phyloP scores from a whole-genome alignment of 75 land plant genomes.

The Pinus taeda region DNA sequence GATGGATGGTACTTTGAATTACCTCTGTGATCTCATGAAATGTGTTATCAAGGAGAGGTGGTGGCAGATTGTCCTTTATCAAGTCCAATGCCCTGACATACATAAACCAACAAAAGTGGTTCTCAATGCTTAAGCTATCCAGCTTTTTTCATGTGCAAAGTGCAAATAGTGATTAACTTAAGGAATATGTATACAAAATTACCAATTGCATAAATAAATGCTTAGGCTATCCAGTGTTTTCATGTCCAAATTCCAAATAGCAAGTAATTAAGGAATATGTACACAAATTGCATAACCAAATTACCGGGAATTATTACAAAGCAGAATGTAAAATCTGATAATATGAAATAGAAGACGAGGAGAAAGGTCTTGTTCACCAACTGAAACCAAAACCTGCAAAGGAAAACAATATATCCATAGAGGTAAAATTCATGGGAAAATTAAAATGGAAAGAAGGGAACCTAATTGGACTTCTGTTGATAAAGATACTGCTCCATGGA shows the following conservation, averaged over 20 bases:
- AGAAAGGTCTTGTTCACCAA: constrained; percentile 29
- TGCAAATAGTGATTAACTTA: too few species aligned
- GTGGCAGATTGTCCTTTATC: constrained; percentile 12
- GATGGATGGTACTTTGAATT: not conserved
- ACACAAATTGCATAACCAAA: not conserved
- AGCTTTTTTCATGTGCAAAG: not conserved
- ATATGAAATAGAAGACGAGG: constrained; percentile 56
- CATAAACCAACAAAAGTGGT: constrained; percentile 1
- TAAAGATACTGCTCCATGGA: not conserved
- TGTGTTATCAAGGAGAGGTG: constrained; percentile 9
- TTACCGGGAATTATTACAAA: constrained; percentile 23
- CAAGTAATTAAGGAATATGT: too few species aligned
- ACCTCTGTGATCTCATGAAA: constrained; percentile 23
- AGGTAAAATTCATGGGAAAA: not conserved
- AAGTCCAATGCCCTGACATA: constrained; percentile 19
- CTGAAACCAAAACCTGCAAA: constrained; percentile 24
- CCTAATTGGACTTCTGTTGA: not conserved
- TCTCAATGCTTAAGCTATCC: not conserved
- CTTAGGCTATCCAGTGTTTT: too few species aligned
- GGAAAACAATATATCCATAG: not conserved
- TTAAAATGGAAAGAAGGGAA: not conserved
- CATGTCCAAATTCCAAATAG: too few species aligned
- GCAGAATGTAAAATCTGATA: constrained; percentile 45
- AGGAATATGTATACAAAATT: too few species aligned
- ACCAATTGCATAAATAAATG: too few species aligned